Conservation (phyloP, 805 yeast genomes). For the Lipomyces yamadae region DNA sequence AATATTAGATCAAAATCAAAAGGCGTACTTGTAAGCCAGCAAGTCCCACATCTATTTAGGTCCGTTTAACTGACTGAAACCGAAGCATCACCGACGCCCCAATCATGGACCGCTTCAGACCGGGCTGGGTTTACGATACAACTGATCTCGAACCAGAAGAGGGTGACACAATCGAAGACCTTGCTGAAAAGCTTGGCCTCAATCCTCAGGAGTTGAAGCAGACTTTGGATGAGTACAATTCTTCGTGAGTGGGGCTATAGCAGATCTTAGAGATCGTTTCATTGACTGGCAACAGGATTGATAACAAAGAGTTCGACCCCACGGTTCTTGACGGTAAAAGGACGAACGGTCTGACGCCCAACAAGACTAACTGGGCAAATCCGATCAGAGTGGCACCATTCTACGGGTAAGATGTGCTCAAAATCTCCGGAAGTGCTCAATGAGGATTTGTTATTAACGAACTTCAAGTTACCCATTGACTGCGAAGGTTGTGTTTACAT, state of each 20-base stretch:
- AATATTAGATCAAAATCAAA: slow-evolving; percentile 6
- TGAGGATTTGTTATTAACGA: not conserved
- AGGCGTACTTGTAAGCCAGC: slow-evolving; percentile 9
- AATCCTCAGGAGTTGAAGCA: not conserved
- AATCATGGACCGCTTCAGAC: slow-evolving; percentile 6
- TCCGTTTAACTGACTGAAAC: not conserved
- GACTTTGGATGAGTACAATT: slow-evolving; percentile 10
- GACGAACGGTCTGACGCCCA: not conserved
- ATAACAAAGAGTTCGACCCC: slow-evolving; percentile 3
- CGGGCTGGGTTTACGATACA: slow-evolving; percentile 7
- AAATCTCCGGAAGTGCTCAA: slow-evolving; percentile 3
- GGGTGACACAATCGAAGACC: slow-evolving; percentile 8
- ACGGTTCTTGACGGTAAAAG: slow-evolving; percentile 5
- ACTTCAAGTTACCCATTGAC: slow-evolving; percentile 3
- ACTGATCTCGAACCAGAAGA: slow-evolving; percentile 7
- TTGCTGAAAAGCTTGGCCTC: slow-evolving; percentile 6
- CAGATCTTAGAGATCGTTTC: not conserved
- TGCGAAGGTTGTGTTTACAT: slow-evolving; percentile 7
- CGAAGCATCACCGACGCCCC: slow-evolving; percentile 5
- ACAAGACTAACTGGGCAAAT: slow-evolving; percentile 11
- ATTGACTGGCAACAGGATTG: slow-evolving; percentile 2
- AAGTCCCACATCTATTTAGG: not conserved
- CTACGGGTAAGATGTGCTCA: slow-evolving; percentile 9
- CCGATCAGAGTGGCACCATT: slow-evolving; percentile 9
- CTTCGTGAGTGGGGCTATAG: slow-evolving; percentile 2